Evolutionary conservation across 305 asterid species (phyloP), one percentile per base, ranked within the genome.

Genomic region (Fraxinus floribunda): DNA sequence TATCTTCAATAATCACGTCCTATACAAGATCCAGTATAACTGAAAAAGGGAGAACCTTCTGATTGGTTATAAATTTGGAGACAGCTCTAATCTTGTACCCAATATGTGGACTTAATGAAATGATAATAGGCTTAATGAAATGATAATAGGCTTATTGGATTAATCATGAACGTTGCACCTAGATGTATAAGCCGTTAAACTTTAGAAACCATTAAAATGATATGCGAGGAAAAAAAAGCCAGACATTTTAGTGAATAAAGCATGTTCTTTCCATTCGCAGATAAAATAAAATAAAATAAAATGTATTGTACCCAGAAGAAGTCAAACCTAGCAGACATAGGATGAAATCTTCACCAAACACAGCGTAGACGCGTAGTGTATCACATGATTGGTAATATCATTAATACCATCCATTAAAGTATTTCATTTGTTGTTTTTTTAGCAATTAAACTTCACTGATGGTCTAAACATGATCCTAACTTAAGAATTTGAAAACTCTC

Each of bases 61-160:
- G 46, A 62, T 18, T 32, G 10, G 39, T 78, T 57, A 20, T 70
- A 75, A 70, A 41, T n/a, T 74, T 52, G 79, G 83, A 64, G 66
- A 22, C 46, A 79, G 77, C 49, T 36, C 34, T 70, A 4, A 72
- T 34, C 71, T 70, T 79, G 64, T 39, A 39, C 22, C 32, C 57
- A 74, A 77, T 32, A 68, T 36, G 41, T 77, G 60, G 49, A 77
- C 52, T 44, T 46, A 46, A 77, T 55, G 83, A 85, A 84, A 77
- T 64, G 9, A 38, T 26, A 20, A 55, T 44, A 75, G 81, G 46
- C 72, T 36, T 41, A 55, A 77, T 55, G 83, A 85, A 84, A 77
- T 64, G 9, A 38, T 26, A 20, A 55, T 44, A 75, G 81, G 46
- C 72, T 36, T 41, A 55, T 39, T 20, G 79, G 35, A 55, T 9